phyloP scores from a whole-genome alignment of 1,284 basidiomycete genomes.

The Cryptococcus maquisensis region DNA sequence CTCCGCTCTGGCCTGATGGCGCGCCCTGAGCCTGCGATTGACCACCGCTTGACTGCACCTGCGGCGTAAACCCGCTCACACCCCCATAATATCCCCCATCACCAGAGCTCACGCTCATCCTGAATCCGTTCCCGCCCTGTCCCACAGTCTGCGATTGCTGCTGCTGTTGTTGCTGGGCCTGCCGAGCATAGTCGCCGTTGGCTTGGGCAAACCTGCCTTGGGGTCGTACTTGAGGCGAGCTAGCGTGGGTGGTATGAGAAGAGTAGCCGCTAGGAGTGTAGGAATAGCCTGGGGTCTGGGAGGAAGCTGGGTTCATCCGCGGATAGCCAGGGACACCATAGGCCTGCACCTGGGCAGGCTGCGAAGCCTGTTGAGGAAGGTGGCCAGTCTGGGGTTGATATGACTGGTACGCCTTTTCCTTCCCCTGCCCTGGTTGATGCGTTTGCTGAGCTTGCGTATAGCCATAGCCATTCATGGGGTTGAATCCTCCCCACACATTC shows the following conservation, averaged over 20 bases:
- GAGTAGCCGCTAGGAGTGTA: not conserved
- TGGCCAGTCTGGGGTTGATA: not conserved
- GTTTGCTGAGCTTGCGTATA: slow-evolving; percentile 24
- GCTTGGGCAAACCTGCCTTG: slow-evolving; percentile 6
- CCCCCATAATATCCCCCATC: too few relatives aligned
- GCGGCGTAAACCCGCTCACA: too few relatives aligned
- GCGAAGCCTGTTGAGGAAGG: slow-evolving; percentile 2
- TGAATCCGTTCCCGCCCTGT: too few relatives aligned
- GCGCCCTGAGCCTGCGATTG: too few relatives aligned
- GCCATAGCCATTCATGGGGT: slow-evolving; percentile 30
- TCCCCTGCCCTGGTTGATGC: slow-evolving; percentile 1
- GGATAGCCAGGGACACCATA: slow-evolving; percentile 3
- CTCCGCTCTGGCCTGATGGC: too few relatives aligned
- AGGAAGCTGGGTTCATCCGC: not conserved
- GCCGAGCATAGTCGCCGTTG: slow-evolving; percentile 2
- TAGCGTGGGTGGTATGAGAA: not conserved
- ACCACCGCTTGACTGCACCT: too few relatives aligned
- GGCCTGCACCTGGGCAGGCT: slow-evolving; percentile 8
- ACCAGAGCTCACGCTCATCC: too few relatives aligned
- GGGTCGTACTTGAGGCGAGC: not conserved
- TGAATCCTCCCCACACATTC: slow-evolving; percentile 25
- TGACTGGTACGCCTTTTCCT: not conserved
- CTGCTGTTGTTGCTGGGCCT: not conserved
- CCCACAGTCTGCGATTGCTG: not conserved
- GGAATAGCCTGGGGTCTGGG: not conserved